Evolutionary conservation across 805 yeast species (phyloP).

Genomic region (Metschnikowia peoriensis): DNA sequence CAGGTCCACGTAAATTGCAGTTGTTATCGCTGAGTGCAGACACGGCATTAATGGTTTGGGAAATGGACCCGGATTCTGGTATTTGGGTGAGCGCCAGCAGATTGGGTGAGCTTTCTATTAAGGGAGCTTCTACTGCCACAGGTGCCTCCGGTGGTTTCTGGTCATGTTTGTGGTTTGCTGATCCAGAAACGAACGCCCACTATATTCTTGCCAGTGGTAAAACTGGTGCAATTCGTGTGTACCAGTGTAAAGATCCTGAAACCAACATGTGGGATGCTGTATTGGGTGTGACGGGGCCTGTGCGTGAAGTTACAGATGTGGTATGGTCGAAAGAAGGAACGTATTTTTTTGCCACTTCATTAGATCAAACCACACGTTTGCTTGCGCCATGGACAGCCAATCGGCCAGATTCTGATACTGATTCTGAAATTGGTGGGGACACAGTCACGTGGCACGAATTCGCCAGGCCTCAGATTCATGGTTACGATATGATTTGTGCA

Average conservation of each 20-base stretch:
- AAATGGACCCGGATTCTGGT: slow-evolving; percentile 80
- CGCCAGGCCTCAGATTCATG: slow-evolving; percentile 97
- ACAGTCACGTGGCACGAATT: slow-evolving; percentile 76
- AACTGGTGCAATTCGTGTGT: slow-evolving; percentile 89
- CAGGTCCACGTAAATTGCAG: slow-evolving; percentile 40
- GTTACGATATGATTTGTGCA: slow-evolving; percentile 90
- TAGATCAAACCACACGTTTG: slow-evolving; percentile 91
- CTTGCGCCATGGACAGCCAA: slow-evolving; percentile 58
- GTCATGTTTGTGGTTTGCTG: slow-evolving; percentile 65
- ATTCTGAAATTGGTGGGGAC: neutral
- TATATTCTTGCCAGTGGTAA: slow-evolving; percentile 79
- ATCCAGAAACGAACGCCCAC: slow-evolving; percentile 24
- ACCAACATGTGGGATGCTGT: slow-evolving; percentile 38
- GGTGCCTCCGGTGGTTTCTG: slow-evolving; percentile 80
- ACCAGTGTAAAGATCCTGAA: slow-evolving; percentile 41
- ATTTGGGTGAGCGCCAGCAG: slow-evolving; percentile 83
- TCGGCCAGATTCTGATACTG: slow-evolving; percentile 13
- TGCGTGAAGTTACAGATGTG: slow-evolving; percentile 70
- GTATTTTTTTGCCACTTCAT: slow-evolving; percentile 71
- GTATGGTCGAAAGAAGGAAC: slow-evolving; percentile 70
- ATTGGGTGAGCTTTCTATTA: slow-evolving; percentile 88
- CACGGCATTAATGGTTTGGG: slow-evolving; percentile 91
- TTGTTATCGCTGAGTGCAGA: slow-evolving; percentile 89
- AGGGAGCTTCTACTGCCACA: slow-evolving; percentile 98
- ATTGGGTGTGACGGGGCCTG: slow-evolving; percentile 74